Evolutionary conservation across 2,329 filamentous ascomycete species (phyloP).

Genomic region (Trichophyton mentagrophytes): DNA sequence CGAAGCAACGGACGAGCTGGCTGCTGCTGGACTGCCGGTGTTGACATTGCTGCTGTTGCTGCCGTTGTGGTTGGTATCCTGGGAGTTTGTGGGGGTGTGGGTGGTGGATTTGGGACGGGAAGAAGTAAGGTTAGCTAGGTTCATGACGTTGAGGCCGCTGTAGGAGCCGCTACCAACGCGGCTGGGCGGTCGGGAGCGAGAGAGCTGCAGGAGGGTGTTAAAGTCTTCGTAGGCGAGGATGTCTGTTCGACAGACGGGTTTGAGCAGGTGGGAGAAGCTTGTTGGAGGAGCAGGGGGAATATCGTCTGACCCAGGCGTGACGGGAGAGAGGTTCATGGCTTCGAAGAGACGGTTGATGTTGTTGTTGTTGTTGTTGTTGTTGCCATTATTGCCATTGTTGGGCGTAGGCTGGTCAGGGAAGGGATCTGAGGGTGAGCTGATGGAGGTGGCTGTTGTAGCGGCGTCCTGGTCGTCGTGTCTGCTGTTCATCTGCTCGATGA

Average conservation of each 20-base stretch:
- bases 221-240: conserved; percentile 76
- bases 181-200: conserved; percentile 50
- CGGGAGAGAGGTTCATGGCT: conserved; percentile 40
- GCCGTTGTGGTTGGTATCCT: conserved; percentile 11
- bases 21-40: conserved; percentile 32
- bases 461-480: conserved; percentile 57
- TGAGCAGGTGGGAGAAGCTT: conserved; percentile 70
- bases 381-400: conserved; percentile 20
- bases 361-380: conserved; percentile 19
- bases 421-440: conserved; percentile 62
- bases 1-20: conserved; percentile 32
- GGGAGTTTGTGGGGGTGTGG: conserved; percentile 46
- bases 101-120: conserved; percentile 33
- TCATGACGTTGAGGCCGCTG: conserved; percentile 48
- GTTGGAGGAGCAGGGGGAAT: conserved; percentile 50
- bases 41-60: not conserved
- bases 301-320: conserved; percentile 38
- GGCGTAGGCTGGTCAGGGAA: conserved; percentile 43
- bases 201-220: conserved; percentile 56
- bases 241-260: conserved; percentile 72
- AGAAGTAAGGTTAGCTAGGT: conserved; percentile 35
- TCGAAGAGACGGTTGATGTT: conserved; percentile 48
- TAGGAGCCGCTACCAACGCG: conserved; percentile 62
- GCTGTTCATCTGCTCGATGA: conserved; percentile 75
- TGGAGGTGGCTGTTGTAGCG: conserved; percentile 56